Evolutionary conservation across 176 grass and related monocot genomes (phyloP).

Genomic region (Aegilops tauschii): DNA sequence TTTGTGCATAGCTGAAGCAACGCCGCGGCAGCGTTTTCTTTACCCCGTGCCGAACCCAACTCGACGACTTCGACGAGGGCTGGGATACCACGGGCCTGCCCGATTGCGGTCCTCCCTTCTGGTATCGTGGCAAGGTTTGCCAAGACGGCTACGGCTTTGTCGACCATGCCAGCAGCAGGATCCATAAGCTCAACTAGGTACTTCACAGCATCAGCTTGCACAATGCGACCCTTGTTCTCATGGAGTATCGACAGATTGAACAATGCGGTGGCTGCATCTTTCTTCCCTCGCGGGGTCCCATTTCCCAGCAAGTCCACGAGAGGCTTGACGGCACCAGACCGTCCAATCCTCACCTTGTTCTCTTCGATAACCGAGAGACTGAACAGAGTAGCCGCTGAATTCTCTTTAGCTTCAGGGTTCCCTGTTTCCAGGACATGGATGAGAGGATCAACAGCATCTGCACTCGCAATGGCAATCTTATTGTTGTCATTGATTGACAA

Average conservation of each 20-base stretch:
- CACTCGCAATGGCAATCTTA: conserved; percentile 85
- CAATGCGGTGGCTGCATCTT: conserved; percentile 91
- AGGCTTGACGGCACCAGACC: conserved; percentile 77
- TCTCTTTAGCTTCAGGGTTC: conserved; percentile 90
- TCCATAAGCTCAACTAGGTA: conserved; percentile 94
- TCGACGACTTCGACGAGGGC: conserved; percentile 95
- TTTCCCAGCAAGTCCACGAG: conserved; percentile 78
- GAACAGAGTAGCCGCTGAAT: conserved; percentile 90
- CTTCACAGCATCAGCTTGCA: conserved; percentile 74
- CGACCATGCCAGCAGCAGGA: conserved; percentile 96
- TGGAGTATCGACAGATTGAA: conserved; percentile 95
- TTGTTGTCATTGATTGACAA: conserved; percentile 98
- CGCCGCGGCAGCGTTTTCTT: conserved; percentile 89
- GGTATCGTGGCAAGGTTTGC: conserved; percentile 92
- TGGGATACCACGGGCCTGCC: conserved; percentile 73
- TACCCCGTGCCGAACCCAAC: conserved; percentile 85
- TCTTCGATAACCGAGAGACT: conserved; percentile 95
- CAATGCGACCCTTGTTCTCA: conserved; percentile 86
- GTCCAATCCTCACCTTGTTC: conserved; percentile 82
- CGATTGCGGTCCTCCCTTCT: conserved; percentile 84
- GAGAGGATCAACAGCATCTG: conserved; percentile 77
- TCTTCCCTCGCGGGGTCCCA: conserved; percentile 86
- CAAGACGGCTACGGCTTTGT: conserved; percentile 94
- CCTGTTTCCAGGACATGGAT: conserved; percentile 89
- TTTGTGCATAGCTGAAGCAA: conserved; percentile 91